A percentile compares a stretch with the other conserved stretches of the same genome.
These are phyloP conservation scores for Podospora pseudocomata DNA, from an alignment of 495 filamentous ascomycete species.

Conservation along the genomic window DNA sequence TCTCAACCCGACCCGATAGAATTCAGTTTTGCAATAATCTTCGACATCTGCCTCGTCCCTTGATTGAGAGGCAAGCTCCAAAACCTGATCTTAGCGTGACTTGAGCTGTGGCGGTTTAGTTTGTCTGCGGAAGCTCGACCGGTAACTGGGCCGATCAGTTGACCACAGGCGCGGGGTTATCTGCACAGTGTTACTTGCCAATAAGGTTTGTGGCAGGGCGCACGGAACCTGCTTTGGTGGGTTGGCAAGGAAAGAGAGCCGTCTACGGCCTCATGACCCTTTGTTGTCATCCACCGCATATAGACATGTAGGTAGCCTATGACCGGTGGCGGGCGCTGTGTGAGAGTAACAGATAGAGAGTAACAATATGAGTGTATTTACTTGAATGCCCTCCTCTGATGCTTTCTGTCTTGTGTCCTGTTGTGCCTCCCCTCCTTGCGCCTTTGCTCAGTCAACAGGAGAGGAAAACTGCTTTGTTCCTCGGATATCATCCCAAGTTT, in stretches of 20 bases:
- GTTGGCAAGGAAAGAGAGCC: neutral
- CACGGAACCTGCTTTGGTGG: neutral
- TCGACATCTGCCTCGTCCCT: neutral
- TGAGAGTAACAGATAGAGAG: neutral
- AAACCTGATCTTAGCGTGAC: neutral
- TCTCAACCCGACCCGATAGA: no score
- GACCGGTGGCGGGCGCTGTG: neutral
- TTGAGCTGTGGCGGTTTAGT: neutral
- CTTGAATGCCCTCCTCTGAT: slow-evolving; percentile 2
- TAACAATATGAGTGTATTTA: slow-evolving; percentile 2
- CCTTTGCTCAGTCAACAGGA: neutral
- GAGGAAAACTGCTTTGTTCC: neutral
- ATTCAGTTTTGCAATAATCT: neutral
- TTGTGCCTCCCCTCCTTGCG: neutral
- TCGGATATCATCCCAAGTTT: slow-evolving; percentile 2
- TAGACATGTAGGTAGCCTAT: neutral
- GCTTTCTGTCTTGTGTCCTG: slow-evolving; percentile 5
- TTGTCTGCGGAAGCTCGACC: neutral
- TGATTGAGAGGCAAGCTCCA: neutral
- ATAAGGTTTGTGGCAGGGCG: neutral
- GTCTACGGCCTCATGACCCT: neutral
- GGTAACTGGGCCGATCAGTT: neutral
- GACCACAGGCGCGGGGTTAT: neutral
- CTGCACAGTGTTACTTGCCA: neutral
- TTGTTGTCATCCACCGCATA: no score